Percentiles rank a stretch among this genome's conserved stretches.
Evolutionary conservation across 75 land plant genomes (phyloP).

Genomic region (Selaginella moellendorffii): DNA sequence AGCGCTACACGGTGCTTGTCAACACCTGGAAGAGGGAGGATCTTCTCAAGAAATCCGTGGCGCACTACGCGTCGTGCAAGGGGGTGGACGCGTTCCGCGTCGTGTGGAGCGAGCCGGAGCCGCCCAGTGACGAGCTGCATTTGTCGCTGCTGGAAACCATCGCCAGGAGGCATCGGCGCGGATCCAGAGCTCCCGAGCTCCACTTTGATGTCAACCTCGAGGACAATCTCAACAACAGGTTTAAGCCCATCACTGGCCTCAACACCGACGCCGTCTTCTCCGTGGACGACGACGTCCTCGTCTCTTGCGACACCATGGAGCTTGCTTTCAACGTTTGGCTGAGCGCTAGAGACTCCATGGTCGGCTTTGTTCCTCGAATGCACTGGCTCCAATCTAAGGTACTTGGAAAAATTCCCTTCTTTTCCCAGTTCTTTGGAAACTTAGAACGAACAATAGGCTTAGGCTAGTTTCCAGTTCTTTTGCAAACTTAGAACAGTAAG

Average conservation of each 20-base stretch:
- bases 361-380: constrained; percentile 96
- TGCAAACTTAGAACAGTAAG: no score
- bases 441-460: no score
- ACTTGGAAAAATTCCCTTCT: no score
- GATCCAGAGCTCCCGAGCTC: constrained; percentile 22
- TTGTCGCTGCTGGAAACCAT: constrained; percentile 21
- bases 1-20: constrained; percentile 61
- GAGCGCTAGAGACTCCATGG: constrained; percentile 81
- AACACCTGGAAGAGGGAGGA: constrained; percentile 89
- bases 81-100: constrained; percentile 64
- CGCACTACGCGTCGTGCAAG: constrained; percentile 65
- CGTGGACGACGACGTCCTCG: constrained; percentile 87
- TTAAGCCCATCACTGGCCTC: constrained; percentile 57
- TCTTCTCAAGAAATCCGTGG: constrained; percentile 66
- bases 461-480: no score
- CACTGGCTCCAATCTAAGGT: constrained; percentile 70
- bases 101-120: constrained; percentile 89
- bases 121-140: constrained; percentile 43
- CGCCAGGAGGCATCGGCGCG: constrained; percentile 16
- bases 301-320: constrained; percentile 68
- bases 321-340: constrained; percentile 82
- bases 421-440: no score
- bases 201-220: constrained; percentile 66
- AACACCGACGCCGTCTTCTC: constrained; percentile 77
- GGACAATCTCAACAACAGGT: constrained; percentile 86